Evolutionary conservation across 1,284 basidiomycete species (phyloP), one percentile per base, ranked within the genome.

Genomic region (Erythrobasidium hasegawianum): DNA sequence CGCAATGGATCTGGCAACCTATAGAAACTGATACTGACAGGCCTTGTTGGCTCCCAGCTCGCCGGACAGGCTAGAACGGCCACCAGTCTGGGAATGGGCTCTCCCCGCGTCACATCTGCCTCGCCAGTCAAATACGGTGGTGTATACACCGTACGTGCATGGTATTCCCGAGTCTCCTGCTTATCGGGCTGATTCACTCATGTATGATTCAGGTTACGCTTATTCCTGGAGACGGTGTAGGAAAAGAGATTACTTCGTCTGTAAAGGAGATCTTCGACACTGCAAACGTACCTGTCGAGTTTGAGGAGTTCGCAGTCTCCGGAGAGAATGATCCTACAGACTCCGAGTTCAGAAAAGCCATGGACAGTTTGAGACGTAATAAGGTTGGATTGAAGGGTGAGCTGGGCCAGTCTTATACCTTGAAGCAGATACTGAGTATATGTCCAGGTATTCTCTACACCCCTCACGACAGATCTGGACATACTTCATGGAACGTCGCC

Each of bases 401-500:
- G 43, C 27, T n/a, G n/a, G n/a, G n/a, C n/a, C n/a, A n/a, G n/a
- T n/a, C n/a, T n/a, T n/a, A n/a, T n/a, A n/a, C n/a, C n/a, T n/a
- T n/a, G n/a, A n/a, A n/a, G n/a, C n/a, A n/a, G n/a, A n/a, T n/a
- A n/a, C n/a, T n/a, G n/a, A n/a, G n/a, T n/a, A n/a, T n/a, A n/a
- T n/a, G n/a, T n/a, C n/a, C 72, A 96, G 92, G 96, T 75, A 97
- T 98, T 74, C 88, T 98, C 71, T 97, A 95, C 83, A 99, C 96
- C 54, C 96, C 95, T 72, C 93, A 96, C 76, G 96, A 94, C 66
- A 89, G 91, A 77, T 87, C 86, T 40, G 94, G 93, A 26, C 96
- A 98, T 81, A 94, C 96, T 75, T 97, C 94, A 70, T 98, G 96
- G 96, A 99, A 99, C 79, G 95, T 99, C 68, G 96, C 96, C 71